These are phyloP conservation scores for Leccinum pellstonianum DNA, from an alignment of 768 basidiomycete genomes.

Conservation along the genomic window DNA sequence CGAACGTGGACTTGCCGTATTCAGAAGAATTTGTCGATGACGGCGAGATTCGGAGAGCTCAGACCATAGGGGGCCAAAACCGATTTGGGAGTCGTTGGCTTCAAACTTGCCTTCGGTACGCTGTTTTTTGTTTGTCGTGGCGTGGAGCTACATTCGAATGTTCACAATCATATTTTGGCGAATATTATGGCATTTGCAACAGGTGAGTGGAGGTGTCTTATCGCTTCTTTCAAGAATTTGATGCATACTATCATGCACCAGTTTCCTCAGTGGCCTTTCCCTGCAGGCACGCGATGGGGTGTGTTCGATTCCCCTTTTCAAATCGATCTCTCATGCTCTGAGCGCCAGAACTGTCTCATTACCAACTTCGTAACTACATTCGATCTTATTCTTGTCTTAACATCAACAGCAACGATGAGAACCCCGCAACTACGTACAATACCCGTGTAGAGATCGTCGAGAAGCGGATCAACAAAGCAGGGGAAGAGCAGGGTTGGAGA, in stretches of 20 bases:
- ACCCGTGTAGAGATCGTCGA: constrained; percentile 48
- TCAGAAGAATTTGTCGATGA: constrained; percentile 10
- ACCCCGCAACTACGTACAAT: constrained; percentile 40
- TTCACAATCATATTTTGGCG: background rate
- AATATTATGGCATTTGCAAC: background rate
- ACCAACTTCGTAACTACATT: constrained; percentile 35
- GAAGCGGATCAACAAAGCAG: constrained; percentile 32
- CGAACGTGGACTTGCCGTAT: constrained; percentile 8
- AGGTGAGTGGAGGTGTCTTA: background rate
- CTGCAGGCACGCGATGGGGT: constrained; percentile 16
- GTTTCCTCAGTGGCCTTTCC: constrained; percentile 20
- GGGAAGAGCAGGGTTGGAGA: constrained; percentile 13
- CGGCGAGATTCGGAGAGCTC: constrained; percentile 1
- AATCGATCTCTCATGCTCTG: background rate
- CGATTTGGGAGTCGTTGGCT: constrained; percentile 17
- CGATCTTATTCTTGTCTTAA: constrained; percentile 15
- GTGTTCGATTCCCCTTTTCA: background rate
- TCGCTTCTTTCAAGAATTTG: background rate
- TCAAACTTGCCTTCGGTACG: constrained; percentile 14
- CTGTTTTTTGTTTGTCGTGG: background rate
- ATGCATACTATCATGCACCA: background rate
- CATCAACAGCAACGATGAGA: constrained; percentile 36
- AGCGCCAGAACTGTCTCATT: constrained; percentile 32
- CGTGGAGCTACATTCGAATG: background rate
- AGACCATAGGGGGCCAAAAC: constrained; percentile 13